Evolutionary conservation across 805 yeast species (phyloP).

Genomic region (Saturnispora halmiae): DNA sequence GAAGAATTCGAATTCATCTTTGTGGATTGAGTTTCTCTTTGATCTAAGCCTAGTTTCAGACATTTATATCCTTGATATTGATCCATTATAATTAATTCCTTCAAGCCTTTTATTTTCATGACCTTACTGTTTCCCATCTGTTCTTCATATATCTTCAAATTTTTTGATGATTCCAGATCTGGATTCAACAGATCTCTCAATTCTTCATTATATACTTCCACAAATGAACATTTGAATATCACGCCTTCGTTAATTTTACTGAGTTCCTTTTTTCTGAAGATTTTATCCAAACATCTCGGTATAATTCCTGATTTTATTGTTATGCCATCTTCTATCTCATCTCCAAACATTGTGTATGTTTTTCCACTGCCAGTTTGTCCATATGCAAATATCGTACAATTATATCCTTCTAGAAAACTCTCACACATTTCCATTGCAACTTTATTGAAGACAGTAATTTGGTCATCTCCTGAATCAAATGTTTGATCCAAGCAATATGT

Average conservation of each 20-base stretch:
- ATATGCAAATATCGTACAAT: conserved; percentile 49
- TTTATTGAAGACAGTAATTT: conserved; percentile 34
- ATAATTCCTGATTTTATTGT: conserved; percentile 35
- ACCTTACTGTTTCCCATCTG: conserved; percentile 8
- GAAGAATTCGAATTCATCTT: conserved; percentile 66
- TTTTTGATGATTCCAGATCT: conserved; percentile 18
- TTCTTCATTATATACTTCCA: conserved; percentile 42
- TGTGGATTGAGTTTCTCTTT: conserved; percentile 61
- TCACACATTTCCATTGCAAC: conserved; percentile 40
- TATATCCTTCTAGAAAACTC: conserved; percentile 43
- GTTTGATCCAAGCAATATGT: conserved; percentile 47
- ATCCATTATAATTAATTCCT: conserved; percentile 47
- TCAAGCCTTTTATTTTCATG: conserved; percentile 54
- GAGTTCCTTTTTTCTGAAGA: conserved; percentile 35
- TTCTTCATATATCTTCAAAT: conserved; percentile 33
- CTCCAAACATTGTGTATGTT: conserved; percentile 56
- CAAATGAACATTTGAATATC: conserved; percentile 42
- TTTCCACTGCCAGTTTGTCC: conserved; percentile 60
- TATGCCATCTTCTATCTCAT: conserved; percentile 1
- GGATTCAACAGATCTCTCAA: conserved; percentile 38
- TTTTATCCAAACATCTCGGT: conserved; percentile 38
- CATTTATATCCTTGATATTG: conserved; percentile 49
- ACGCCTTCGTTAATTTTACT: conserved; percentile 32
- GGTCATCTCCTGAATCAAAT: conserved; percentile 47
- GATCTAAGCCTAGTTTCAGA: conserved; percentile 47